Conservation (phyloP, 306 rosid genomes). For the Medicago arabica region DNA sequence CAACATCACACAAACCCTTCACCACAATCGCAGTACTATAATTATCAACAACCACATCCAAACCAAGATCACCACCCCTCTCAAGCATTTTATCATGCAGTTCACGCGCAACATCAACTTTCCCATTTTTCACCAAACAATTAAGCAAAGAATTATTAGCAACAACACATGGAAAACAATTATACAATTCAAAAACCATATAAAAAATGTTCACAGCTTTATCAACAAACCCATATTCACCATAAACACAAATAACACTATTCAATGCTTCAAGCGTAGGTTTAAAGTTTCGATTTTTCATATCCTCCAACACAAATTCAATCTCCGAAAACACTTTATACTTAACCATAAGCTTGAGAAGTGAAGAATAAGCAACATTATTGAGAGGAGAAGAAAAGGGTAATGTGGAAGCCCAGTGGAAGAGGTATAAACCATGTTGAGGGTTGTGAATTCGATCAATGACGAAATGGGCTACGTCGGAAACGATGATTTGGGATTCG, state of each 20-base stretch:
- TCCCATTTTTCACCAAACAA: conserved; percentile 49
- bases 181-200: conserved; percentile 45
- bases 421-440: conserved; percentile 71
- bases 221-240: conserved; percentile 63
- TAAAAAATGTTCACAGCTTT: conserved; percentile 58
- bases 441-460: conserved; percentile 64
- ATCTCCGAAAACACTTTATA: conserved; percentile 63
- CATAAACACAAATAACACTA: conserved; percentile 54
- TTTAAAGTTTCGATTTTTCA: conserved; percentile 51
- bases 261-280: conserved; percentile 66
- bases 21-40: conserved; percentile 73
- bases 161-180: conserved; percentile 53
- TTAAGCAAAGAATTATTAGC: conserved; percentile 68
- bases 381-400: conserved; percentile 55
- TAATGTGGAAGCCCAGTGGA: conserved; percentile 66
- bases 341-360: conserved; percentile 67
- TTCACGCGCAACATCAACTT: conserved; percentile 56
- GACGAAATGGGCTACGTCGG: conserved; percentile 79
- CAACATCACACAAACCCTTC: conserved; percentile 68
- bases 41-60: conserved; percentile 51
- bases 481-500: conserved; percentile 54
- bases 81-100: conserved; percentile 76
- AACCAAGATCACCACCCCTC: conserved; percentile 41
- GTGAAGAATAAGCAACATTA: conserved; percentile 66
- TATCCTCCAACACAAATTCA: conserved; percentile 49